Conservation (phyloP, 139 green algal genomes). For the Chlamydomonas schloesseri region DNA sequence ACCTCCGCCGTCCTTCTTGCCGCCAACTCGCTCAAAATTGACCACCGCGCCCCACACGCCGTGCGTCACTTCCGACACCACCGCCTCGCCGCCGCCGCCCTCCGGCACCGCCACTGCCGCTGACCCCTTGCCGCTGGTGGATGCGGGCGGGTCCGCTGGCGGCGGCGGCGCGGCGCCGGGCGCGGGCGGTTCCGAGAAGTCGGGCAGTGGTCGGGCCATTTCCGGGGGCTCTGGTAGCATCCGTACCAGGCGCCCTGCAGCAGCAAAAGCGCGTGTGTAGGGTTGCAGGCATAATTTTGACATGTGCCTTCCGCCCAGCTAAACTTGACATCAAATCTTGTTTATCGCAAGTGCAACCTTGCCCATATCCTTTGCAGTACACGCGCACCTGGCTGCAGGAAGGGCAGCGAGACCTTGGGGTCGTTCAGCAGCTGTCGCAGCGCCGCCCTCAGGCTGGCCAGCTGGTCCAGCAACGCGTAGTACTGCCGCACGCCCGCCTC, state of each 20-base stretch:
- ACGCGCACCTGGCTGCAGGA: slow-evolving; percentile 85
- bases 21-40: slow-evolving; percentile 82
- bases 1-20: slow-evolving; percentile 41
- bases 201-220: background rate
- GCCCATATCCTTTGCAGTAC: no score
- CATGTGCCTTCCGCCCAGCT: no score
- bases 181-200: slow-evolving; percentile 19
- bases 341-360: no score
- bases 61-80: slow-evolving; percentile 37
- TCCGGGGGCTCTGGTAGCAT: slow-evolving; percentile 59
- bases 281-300: no score
- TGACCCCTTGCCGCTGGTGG: background rate
- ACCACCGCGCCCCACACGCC: slow-evolving; percentile 85
- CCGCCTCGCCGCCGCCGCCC: slow-evolving; percentile 17
- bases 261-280: no score
- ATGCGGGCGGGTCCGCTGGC: background rate
- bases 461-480: slow-evolving; percentile 64
- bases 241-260: slow-evolving; percentile 75
- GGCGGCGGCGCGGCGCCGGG: background rate
- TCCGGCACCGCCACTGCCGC: slow-evolving; percentile 11
- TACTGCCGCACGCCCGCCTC: slow-evolving; percentile 54
- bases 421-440: slow-evolving; percentile 55
- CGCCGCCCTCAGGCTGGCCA: slow-evolving; percentile 38
- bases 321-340: no score
- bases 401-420: slow-evolving; percentile 72